A percentile compares a stretch with the other conserved stretches of the same genome.
Conservation (phyloP, 305 asterid species). For the Fraxinus xanthoxyloides region DNA sequence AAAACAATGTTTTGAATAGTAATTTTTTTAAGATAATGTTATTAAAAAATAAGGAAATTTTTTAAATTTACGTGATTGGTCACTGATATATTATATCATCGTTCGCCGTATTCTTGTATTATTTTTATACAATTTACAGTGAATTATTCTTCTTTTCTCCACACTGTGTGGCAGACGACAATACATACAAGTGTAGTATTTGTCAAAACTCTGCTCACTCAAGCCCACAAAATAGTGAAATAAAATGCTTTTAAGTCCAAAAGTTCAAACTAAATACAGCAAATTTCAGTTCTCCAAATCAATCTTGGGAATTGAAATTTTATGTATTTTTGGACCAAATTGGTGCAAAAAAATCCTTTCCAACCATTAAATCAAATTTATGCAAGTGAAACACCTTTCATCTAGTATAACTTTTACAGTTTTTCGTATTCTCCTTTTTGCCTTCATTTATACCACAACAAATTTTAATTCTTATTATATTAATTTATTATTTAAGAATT, state of each 20-base stretch:
- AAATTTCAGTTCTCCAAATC: background rate
- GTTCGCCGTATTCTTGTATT: conserved; percentile 22
- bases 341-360: background rate
- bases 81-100: background rate
- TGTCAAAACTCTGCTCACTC: background rate
- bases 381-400: too few relatives aligned
- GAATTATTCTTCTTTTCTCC: conserved; percentile 38
- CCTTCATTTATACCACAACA: background rate
- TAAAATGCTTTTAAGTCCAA: background rate
- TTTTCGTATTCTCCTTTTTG: background rate
- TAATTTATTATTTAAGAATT: too few relatives aligned
- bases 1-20: too few relatives aligned
- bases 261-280: background rate
- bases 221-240: background rate
- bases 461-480: background rate
- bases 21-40: too few relatives aligned
- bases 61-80: too few relatives aligned
- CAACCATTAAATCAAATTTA: too few relatives aligned
- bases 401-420: too few relatives aligned
- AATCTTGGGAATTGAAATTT: background rate
- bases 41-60: too few relatives aligned
- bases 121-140: conserved; percentile 39
- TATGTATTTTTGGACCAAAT: background rate
- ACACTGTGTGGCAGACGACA: conserved; percentile 31
- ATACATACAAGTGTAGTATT: conserved; percentile 12